Evolutionary conservation across 164 flowering plant species (phyloP).

Genomic region (Protea cynaroides): DNA sequence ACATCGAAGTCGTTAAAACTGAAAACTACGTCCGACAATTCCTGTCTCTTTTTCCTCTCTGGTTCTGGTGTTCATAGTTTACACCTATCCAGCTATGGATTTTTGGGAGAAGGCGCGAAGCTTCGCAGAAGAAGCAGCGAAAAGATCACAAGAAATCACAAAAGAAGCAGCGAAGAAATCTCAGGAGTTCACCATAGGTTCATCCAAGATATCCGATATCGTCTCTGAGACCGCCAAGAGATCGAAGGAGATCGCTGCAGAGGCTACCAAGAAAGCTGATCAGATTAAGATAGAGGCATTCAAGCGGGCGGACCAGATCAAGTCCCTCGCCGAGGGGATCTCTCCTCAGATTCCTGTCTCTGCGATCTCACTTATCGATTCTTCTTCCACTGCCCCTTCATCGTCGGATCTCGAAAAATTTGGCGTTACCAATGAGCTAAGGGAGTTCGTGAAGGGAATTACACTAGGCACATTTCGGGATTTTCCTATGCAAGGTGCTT

Average conservation of each 20-base stretch:
- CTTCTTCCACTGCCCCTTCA: slow-evolving; percentile 11
- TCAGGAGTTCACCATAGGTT: slow-evolving; percentile 44
- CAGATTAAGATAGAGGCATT: slow-evolving; percentile 36
- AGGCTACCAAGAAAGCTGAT: slow-evolving; percentile 61
- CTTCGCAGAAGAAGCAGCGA: slow-evolving; percentile 73
- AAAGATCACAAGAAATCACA: slow-evolving; percentile 43
- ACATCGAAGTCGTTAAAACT: too few species aligned
- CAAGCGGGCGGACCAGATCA: slow-evolving; percentile 59
- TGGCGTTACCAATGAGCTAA: slow-evolving; percentile 72
- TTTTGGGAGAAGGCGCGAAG: slow-evolving; percentile 59
- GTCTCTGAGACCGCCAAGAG: slow-evolving; percentile 63
- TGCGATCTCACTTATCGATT: slow-evolving; percentile 21
- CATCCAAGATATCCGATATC: slow-evolving; percentile 44
- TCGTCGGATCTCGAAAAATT: slow-evolving; percentile 49
- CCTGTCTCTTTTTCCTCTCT: too few species aligned
- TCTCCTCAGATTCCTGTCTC: slow-evolving; percentile 30
- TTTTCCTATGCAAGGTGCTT: slow-evolving; percentile 62
- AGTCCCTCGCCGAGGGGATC: slow-evolving; percentile 41
- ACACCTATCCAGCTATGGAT: slow-evolving; percentile 36
- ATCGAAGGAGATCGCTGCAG: slow-evolving; percentile 61
- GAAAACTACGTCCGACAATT: too few species aligned
- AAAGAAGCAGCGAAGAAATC: slow-evolving; percentile 56
- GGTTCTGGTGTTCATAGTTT: too few species aligned
- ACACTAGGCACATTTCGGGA: slow-evolving; percentile 57
- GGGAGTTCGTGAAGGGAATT: slow-evolving; percentile 77